These are phyloP conservation scores for Scheffersomyces lignicola DNA, from an alignment of 1,139 yeast species.

Conservation along the genomic window DNA sequence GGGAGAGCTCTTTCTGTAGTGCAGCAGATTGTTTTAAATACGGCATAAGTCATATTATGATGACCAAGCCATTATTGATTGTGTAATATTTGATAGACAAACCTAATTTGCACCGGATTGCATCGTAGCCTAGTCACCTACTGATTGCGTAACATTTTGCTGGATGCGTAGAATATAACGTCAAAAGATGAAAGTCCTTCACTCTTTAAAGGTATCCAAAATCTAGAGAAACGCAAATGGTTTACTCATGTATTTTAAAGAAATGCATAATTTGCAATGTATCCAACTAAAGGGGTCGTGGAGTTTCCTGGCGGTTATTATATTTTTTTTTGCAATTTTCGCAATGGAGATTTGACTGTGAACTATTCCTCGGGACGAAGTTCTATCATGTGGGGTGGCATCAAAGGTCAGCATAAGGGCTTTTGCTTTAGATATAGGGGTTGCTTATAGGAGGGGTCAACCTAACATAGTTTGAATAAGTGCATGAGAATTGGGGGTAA, in stretches of 20 bases:
- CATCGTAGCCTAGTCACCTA: conserved; percentile 64
- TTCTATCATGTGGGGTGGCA: conserved; percentile 62
- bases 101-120: conserved; percentile 88
- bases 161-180: conserved; percentile 52
- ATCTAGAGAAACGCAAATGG: conserved; percentile 44
- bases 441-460: conserved; percentile 10
- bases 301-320: conserved; percentile 91
- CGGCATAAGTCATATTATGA: conserved; percentile 83
- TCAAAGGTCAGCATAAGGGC: conserved; percentile 49
- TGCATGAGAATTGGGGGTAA: conserved; percentile 6
- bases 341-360: conserved; percentile 70
- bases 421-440: conserved; percentile 22
- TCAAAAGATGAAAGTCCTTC: conserved; percentile 37
- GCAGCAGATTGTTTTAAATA: conserved; percentile 85
- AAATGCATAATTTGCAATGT: conserved; percentile 79
- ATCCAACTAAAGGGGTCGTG: conserved; percentile 85
- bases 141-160: conserved; percentile 60
- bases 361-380: conserved; percentile 61
- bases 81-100: conserved; percentile 87
- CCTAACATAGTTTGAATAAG: conserved; percentile 7
- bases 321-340: conserved; percentile 54
- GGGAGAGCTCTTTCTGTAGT: conserved; percentile 62
- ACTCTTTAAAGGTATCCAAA: conserved; percentile 32
- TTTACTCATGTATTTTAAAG: conserved; percentile 65
- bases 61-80: conserved; percentile 82